phyloP scores from a whole-genome alignment of 2,329 filamentous ascomycete genomes.

The Aspergillus pseudoglaucus region DNA sequence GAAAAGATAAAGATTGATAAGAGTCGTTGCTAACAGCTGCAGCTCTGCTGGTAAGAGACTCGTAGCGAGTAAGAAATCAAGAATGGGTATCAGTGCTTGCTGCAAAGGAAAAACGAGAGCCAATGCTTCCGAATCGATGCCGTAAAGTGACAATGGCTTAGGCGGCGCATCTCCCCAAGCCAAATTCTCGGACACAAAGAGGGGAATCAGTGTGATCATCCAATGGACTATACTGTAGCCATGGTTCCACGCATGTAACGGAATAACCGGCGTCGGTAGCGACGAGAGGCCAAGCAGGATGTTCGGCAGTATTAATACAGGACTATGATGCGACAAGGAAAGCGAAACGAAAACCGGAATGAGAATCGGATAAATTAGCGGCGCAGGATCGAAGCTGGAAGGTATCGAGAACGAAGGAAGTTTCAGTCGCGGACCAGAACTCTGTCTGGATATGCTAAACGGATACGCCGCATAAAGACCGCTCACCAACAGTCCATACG shows the following conservation, averaged over 20 bases:
- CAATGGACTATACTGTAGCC: constrained; percentile 68
- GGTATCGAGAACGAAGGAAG: constrained; percentile 57
- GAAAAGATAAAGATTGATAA: constrained; percentile 76
- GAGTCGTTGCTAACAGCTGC: constrained; percentile 72
- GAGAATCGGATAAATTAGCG: constrained; percentile 75
- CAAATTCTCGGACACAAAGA: constrained; percentile 47
- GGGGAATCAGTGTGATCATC: constrained; percentile 65
- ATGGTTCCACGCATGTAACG: constrained; percentile 51
- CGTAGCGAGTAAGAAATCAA: constrained; percentile 79
- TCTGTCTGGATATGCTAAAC: constrained; percentile 43
- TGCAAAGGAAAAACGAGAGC: constrained; percentile 75
- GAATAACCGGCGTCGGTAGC: constrained; percentile 66
- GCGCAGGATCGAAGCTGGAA: constrained; percentile 79
- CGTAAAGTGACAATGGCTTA: constrained; percentile 24
- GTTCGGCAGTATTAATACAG: constrained; percentile 64
- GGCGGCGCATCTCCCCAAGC: constrained; percentile 29
- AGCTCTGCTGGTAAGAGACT: constrained; percentile 82
- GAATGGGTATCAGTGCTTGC: constrained; percentile 63
- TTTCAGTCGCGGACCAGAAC: constrained; percentile 20
- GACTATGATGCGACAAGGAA: constrained; percentile 59
- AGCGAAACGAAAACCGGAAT: constrained; percentile 72
- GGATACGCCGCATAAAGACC: constrained; percentile 48
- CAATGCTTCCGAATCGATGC: constrained; percentile 52
- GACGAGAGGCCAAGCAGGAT: constrained; percentile 74
- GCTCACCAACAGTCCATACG: constrained; percentile 25